Evolutionary conservation across 73 alveolate species (phyloP), one percentile per base, ranked within the genome.

Genomic region (Durusdinium trenchii): DNA sequence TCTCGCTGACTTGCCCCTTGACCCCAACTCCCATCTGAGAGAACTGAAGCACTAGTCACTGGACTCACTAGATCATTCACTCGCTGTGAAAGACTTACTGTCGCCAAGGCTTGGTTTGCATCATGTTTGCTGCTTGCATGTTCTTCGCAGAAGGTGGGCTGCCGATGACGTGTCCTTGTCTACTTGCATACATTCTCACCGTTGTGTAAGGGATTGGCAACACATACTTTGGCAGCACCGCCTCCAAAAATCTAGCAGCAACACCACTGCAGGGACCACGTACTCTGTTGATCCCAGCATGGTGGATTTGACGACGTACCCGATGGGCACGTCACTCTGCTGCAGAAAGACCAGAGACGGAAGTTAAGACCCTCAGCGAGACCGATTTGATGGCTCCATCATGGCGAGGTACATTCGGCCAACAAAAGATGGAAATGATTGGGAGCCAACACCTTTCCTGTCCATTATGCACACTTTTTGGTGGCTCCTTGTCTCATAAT

Each of bases 111-210:
- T 36, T 91, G 89, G 98, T 91, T 7, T 71, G 98, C 60, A 42
- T 91, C 60, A 67, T 91, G 98, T 91, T 91, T 38, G 98, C 89
- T 40, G 67, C 98, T 43, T 91, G 84, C 89, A 47, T 91, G 79
- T 71, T 91, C 98, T 91, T 69, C 57, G 98, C 98, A 14, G 98
- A 91, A 91, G 98, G 96, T n/a, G n/a, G n/a, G n/a, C n/a, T n/a
- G n/a, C 96, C 96, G 20, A 18, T 14, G 28, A 38, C 7, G 85
- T 10, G 60, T 38, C 26, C 5, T 46, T 62, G 45, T 14, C 90
- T 12, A 40, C 3, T 67, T 0, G 30, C 81, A 64, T 35, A 6
- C 78, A 7, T 32, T 20, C 81, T 20, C 46, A 38, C n/a, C 81
- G 14, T 45, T 32, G 47, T 67, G n/a, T n/a, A n/a, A n/a, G n/a